Percentiles rank a stretch among this genome's conserved stretches.
Conservation (phyloP, 805 yeast species). For the Candida manassasensis region DNA sequence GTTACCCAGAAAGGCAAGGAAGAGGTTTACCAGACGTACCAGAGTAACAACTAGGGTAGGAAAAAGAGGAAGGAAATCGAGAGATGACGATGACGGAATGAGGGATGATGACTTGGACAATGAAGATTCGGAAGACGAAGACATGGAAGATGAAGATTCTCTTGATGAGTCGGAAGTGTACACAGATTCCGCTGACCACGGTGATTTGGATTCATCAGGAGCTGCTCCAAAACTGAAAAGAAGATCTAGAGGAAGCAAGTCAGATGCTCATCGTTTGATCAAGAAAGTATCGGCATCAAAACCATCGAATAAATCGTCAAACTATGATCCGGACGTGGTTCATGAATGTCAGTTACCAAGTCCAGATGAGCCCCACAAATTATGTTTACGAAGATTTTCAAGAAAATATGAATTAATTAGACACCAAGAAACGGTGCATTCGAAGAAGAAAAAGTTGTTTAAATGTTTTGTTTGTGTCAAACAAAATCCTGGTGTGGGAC, state of each 20-base stretch:
- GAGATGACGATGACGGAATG: neutral
- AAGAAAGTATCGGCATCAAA: conserved; percentile 20
- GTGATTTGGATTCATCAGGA: conserved; percentile 13
- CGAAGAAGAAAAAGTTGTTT: conserved; percentile 77
- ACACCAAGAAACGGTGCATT: conserved; percentile 95
- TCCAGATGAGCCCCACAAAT: conserved; percentile 37
- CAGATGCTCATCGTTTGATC: conserved; percentile 26
- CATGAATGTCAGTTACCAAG: conserved; percentile 45
- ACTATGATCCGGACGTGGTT: conserved; percentile 43
- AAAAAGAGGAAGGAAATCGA: conserved; percentile 6
- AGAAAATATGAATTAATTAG: conserved; percentile 86
- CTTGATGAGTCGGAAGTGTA: conserved; percentile 6
- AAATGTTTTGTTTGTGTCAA: conserved; percentile 84
- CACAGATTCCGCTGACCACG: conserved; percentile 22
- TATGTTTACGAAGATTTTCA: conserved; percentile 40
- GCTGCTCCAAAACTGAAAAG: conserved; percentile 15
- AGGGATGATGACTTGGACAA: conserved; percentile 1
- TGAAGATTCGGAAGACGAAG: conserved; percentile 5
- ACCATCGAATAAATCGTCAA: conserved; percentile 30
- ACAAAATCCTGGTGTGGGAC: conserved; percentile 48
- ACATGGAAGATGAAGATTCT: conserved; percentile 7
- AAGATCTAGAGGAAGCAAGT: conserved; percentile 19
- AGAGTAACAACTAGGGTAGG: conserved; percentile 10
- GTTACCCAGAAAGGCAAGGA: conserved; percentile 9
- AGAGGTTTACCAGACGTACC: neutral